A percentile compares a stretch with the other conserved stretches of the same genome.
Conservation (phyloP, 2,329 filamentous ascomycete species). For the Leptosphaerulina australis region DNA sequence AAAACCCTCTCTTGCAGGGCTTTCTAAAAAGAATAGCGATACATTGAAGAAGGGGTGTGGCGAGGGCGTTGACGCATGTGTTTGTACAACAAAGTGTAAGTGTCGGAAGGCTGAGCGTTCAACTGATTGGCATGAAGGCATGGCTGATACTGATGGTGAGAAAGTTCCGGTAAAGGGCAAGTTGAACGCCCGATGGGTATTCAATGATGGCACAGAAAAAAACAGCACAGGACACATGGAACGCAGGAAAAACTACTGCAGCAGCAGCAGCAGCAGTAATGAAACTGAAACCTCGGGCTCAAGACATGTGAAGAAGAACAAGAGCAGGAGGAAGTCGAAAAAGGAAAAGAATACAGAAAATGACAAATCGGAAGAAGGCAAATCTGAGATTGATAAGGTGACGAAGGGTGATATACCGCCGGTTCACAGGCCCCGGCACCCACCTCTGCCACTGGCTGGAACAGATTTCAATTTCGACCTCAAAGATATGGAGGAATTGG, state of each 20-base stretch:
- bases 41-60: too few species aligned
- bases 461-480: background rate
- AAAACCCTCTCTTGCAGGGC: background rate
- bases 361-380: background rate
- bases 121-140: background rate
- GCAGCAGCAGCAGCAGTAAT: background rate
- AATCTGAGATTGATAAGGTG: background rate
- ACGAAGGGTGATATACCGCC: too few species aligned
- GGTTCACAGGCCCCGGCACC: too few species aligned
- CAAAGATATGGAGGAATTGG: too few species aligned
- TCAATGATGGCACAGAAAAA: constrained; percentile 33
- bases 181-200: constrained; percentile 31
- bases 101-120: constrained; percentile 39
- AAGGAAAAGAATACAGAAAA: background rate
- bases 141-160: constrained; percentile 5
- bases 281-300: background rate
- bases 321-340: background rate
- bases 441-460: background rate
- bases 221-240: constrained; percentile 35
- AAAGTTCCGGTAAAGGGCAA: constrained; percentile 23
- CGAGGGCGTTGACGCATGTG: constrained; percentile 37
- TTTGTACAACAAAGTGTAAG: constrained; percentile 36
- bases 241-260: constrained; percentile 13
- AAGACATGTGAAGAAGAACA: background rate
- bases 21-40: background rate